Evolutionary conservation across 805 yeast genomes (phyloP).

Genomic region (Maudiozyma pseudohumilis): DNA sequence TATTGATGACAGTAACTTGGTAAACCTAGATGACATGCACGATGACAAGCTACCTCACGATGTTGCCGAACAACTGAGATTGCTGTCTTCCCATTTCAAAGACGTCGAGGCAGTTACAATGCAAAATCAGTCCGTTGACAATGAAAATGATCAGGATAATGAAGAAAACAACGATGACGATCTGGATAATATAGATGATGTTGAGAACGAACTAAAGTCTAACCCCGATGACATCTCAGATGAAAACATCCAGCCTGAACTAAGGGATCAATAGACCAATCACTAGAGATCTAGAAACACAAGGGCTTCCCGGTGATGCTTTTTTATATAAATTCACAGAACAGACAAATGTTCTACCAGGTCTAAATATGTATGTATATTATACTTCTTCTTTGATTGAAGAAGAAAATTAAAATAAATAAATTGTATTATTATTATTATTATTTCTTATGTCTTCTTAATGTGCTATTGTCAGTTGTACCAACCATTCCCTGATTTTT

Average conservation of each 20-base stretch:
- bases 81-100: conserved; percentile 28
- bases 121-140: conserved; percentile 8
- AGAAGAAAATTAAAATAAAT: no score
- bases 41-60: conserved; percentile 29
- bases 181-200: not conserved
- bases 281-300: not conserved
- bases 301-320: no score
- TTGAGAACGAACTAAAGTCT: conserved; percentile 10
- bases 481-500: no score
- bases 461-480: no score
- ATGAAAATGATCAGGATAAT: conserved; percentile 19
- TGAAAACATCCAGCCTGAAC: conserved; percentile 30
- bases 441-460: no score
- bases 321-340: no score
- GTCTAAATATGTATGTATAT: no score
- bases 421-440: no score
- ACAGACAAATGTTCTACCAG: no score
- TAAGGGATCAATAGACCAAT: conserved; percentile 22
- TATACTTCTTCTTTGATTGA: no score
- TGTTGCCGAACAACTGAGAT: conserved; percentile 28
- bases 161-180: conserved; percentile 11
- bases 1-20: conserved; percentile 14
- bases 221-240: conserved; percentile 22
- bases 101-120: conserved; percentile 21
- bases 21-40: conserved; percentile 20